Evolutionary conservation across 352 stramenopile genomes (phyloP), one percentile per base, ranked within the genome.

Genomic region (Globisporangium megalacanthum): DNA sequence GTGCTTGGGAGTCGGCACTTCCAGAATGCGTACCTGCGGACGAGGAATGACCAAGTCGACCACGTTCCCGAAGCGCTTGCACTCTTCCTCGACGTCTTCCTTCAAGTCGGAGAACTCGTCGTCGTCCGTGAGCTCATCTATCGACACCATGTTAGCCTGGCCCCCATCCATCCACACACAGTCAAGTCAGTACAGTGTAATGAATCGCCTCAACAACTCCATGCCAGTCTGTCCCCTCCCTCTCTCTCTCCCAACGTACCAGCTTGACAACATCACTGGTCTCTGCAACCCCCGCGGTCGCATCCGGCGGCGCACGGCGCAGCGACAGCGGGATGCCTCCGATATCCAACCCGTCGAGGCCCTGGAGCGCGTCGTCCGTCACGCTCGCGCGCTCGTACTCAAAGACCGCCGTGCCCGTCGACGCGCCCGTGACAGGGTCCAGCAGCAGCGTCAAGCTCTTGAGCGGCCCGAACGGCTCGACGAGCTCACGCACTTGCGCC

Each of bases 21-120:
- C 36, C 36, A 42, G 10, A 15, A 42, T 0, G 36, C 36, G 36
- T 68, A 94, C 86, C 77, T 91, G 85, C 25, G 83, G 81, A 49
- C 86, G 83, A 25, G 83, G 86, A 51, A 95, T 92, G 44, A 92
- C 83, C 60, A 94, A 60, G 41, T 67, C 63, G 37, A 77, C 66
- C 3, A 95, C 75, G 7, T 64, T 72, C 58, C 86, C 86, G 54
- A 94, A 95, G 33, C 85, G 85, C 66, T 92, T 95, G 72, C 86
- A 95, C 59, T 95, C 86, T 65, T 94, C 83, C 69, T 93, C 83
- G 50, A 95, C 83, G 67, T 95, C 86, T 78, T 94, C 83, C 66
- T 86, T 83, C 70, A 95, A 69, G 73, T 95, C 86, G 61, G 77
- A 75, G 80, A 80, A 95, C 58, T 92, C 82, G 50, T 90, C 79